Percentiles rank a stretch among this genome's conserved stretches.
These are phyloP conservation scores for Carex kokanica DNA, from an alignment of 176 grass and related monocot species.

Conservation along the genomic window DNA sequence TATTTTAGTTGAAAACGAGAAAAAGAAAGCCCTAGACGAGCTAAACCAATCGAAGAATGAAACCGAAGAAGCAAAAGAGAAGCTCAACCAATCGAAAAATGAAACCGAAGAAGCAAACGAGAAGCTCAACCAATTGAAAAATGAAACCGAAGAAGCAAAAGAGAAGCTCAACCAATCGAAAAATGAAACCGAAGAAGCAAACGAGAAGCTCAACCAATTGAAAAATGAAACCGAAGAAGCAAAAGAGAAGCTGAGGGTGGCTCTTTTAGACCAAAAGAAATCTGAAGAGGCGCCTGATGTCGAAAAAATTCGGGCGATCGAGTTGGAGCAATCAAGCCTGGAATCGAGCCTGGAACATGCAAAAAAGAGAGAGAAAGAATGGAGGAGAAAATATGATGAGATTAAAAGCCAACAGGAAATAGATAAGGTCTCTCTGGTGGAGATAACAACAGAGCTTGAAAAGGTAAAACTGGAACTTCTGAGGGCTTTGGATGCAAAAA, in stretches of 20 bases:
- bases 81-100: constrained; percentile 53
- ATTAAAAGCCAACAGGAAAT: constrained; percentile 63
- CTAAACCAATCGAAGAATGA: constrained; percentile 50
- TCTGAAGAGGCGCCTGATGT: constrained; percentile 36
- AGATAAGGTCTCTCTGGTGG: constrained; percentile 30
- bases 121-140: constrained; percentile 52
- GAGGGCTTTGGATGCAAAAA: constrained; percentile 66
- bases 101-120: constrained; percentile 45
- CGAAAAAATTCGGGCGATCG: constrained; percentile 12
- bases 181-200: too few relatives aligned
- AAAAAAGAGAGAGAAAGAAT: constrained; percentile 56
- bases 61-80: constrained; percentile 56
- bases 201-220: too few relatives aligned
- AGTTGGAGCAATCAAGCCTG: constrained; percentile 31
- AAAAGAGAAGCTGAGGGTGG: constrained; percentile 59
- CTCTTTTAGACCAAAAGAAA: constrained; percentile 34
- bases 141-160: constrained; percentile 48
- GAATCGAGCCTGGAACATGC: constrained; percentile 29
- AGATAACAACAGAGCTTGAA: constrained; percentile 59
- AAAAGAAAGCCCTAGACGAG: constrained; percentile 43
- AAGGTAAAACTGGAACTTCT: constrained; percentile 57
- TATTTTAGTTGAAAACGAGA: constrained; percentile 60
- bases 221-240: too few relatives aligned
- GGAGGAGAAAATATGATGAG: constrained; percentile 51
- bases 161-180: too few relatives aligned